These are phyloP conservation scores for Podila minutissima DNA, from an alignment of 192 early-diverging fungal species.

Conservation along the genomic window DNA sequence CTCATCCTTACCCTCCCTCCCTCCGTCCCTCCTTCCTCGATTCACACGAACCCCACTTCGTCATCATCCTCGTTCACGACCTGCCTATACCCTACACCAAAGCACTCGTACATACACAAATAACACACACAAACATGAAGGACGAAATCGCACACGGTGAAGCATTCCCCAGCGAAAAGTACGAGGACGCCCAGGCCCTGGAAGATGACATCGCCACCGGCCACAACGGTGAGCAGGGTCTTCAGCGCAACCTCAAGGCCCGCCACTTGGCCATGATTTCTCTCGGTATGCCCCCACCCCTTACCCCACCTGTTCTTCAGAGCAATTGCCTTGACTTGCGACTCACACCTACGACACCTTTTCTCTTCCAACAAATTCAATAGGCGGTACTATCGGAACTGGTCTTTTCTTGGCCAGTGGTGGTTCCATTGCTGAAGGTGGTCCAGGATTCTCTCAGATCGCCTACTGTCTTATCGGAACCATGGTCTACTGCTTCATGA, in stretches of 20 bases:
- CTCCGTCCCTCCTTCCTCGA: background rate
- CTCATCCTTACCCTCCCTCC: background rate
- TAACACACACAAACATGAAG: background rate
- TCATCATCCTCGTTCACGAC: background rate
- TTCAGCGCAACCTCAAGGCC: slow-evolving; percentile 7
- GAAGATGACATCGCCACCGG: background rate
- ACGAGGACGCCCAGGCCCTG: background rate
- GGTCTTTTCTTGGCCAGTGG: slow-evolving; percentile 89
- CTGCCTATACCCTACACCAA: background rate
- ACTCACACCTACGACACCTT: background rate
- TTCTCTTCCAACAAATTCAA: slow-evolving; percentile 34
- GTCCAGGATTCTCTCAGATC: slow-evolving; percentile 78
- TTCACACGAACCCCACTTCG: background rate
- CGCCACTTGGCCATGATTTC: slow-evolving; percentile 10
- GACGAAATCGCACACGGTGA: background rate
- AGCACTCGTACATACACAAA: background rate
- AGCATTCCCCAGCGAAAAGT: background rate
- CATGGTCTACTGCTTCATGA: slow-evolving; percentile 78
- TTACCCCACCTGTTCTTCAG: background rate
- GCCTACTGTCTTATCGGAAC: slow-evolving; percentile 76
- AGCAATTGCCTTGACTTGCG: background rate
- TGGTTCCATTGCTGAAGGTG: slow-evolving; percentile 73
- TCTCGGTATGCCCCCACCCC: background rate
- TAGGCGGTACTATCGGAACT: slow-evolving; percentile 80
- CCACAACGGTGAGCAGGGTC: background rate